Percentiles rank a stretch among this genome's conserved stretches.
These are phyloP conservation scores for Leucocoprinus leucothites DNA, from an alignment of 768 basidiomycete species.

Conservation along the genomic window DNA sequence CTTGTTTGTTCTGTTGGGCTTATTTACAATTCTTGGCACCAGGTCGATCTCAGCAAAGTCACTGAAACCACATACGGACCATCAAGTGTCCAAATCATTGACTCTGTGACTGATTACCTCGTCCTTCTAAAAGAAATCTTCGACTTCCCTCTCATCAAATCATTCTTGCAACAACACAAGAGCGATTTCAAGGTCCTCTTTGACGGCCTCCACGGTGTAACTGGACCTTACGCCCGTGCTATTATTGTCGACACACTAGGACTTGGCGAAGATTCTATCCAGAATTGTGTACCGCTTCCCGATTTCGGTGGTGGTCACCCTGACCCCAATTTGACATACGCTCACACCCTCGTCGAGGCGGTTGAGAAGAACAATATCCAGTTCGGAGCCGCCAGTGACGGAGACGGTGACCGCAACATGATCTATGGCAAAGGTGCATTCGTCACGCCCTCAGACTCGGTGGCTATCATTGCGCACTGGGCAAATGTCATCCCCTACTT, in stretches of 20 bases:
- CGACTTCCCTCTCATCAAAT: constrained; percentile 89
- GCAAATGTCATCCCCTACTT: constrained; percentile 91
- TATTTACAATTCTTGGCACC: constrained; percentile 5
- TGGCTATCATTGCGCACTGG: constrained; percentile 99
- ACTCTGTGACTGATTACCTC: constrained; percentile 90
- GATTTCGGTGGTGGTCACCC: constrained; percentile 99
- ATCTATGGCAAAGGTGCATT: constrained; percentile 98
- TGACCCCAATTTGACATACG: constrained; percentile 98
- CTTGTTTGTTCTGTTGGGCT: not conserved
- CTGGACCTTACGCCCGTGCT: constrained; percentile 91
- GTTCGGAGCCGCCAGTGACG: constrained; percentile 96
- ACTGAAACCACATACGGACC: constrained; percentile 82
- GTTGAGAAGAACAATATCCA: constrained; percentile 85
- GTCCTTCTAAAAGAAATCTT: constrained; percentile 84
- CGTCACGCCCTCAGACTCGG: constrained; percentile 96
- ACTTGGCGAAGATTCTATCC: constrained; percentile 75
- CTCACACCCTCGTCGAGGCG: constrained; percentile 86
- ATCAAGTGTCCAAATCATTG: constrained; percentile 83
- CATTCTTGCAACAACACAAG: constrained; percentile 72
- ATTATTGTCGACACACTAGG: constrained; percentile 84
- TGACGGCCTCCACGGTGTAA: constrained; percentile 95
- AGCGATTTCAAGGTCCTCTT: constrained; percentile 84
- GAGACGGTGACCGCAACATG: constrained; percentile 99
- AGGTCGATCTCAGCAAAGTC: constrained; percentile 84
- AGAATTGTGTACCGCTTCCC: constrained; percentile 88